Base-by-base conservation (phyloP, 805 yeast genomes). In the Wickerhamiella galacta region DNA sequence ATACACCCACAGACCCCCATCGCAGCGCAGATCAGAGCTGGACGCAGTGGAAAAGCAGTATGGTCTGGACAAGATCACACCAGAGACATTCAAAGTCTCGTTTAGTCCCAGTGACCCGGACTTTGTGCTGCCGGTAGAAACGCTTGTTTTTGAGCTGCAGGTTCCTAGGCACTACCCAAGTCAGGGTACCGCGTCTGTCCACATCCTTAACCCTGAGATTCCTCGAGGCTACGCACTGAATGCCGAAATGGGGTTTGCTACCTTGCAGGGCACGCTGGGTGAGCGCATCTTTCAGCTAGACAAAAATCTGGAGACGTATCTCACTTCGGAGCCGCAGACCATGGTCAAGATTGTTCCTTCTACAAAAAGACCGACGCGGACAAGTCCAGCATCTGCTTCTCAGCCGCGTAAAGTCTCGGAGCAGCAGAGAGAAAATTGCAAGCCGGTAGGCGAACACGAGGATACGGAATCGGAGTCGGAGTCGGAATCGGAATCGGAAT, bases 171-270 rank as follows among this genome's bases (percentile, higher is more conserved):
- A 53, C 21, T 77, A 73, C 43, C 82, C 82, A 0, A 45, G 46
- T n/a, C 6, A 36, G 12, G 52, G 46, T 3, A 39, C 47, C 12
- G 79, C 82, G 1, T 53, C 62, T 11, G 59, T 76, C 3, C 54
- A 60, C 22, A 75, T 78, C 6, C 57, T 70, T 33, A 76, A 75
- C 52, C 64, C 66, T 21, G 80, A 75, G 20, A 72, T 77, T 10
- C 82, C 87, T 1, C 57, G 70, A 36, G 87, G 85, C 0, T 72
- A 55, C 47, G 67, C 79, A 10, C 57, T 65, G 10, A 76, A 76
- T 42, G 58, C 77, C n/a, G 87, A 77, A 45, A 42, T 51, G 4
- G 87, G 83, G 5, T 78, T 72, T 49, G 54, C 41, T 22, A 44
- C 43, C n/a, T 45, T 48, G 23, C 49, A 42, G 18, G 44, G 48